Base-by-base conservation (phyloP, 768 basidiomycete species). In the Lenzites betulinus region DNA sequence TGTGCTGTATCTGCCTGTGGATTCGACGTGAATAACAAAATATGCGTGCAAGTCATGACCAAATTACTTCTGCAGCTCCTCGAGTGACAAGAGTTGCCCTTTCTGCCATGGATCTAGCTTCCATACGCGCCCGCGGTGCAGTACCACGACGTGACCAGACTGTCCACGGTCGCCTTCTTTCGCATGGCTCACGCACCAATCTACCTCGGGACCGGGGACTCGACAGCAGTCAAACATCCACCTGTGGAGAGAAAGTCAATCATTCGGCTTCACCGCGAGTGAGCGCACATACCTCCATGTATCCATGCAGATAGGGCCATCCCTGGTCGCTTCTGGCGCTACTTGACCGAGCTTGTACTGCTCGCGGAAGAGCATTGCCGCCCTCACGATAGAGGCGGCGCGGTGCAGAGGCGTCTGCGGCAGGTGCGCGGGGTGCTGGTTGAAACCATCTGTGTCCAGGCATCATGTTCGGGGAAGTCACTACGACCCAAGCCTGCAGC, bases 181-280 rank as follows among this genome's bases (percentile, higher is more conserved):
- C 0, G 90, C 86, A 51, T 70, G 63, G 18, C 61, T 63, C 23
- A 68, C 65, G 55, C 66, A 66, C 84, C 91, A 91, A 70, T 98
- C 95, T 18, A 89, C 88, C 46, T 88, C 81, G 11, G 77, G 72
- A 1, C 89, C 89, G 2, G 92, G 92, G 20, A 94, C 78, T 56
- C 92, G 89, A 64, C 85, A 91, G 71, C 91, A 92, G 70, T 94
- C 92, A 65, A 94, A 94, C 92, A 94, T 93, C 92, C 92, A 94
- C 51, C 90, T 91, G 26, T 15, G 4, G 22, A 8, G 12, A 23
- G 36, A 23, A 13, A 4, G n/a, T 13, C 7, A 39, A 13, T 13
- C 15, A 39, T 11, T 33, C 30, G 30, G 30, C 30, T 33, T 11
- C 30, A 33, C 30, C 38, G 15, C 38, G 15, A 13, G 15, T 7